Conservation (phyloP, 2,329 filamentous ascomycete species). For the Teratosphaeria zuluensis region DNA sequence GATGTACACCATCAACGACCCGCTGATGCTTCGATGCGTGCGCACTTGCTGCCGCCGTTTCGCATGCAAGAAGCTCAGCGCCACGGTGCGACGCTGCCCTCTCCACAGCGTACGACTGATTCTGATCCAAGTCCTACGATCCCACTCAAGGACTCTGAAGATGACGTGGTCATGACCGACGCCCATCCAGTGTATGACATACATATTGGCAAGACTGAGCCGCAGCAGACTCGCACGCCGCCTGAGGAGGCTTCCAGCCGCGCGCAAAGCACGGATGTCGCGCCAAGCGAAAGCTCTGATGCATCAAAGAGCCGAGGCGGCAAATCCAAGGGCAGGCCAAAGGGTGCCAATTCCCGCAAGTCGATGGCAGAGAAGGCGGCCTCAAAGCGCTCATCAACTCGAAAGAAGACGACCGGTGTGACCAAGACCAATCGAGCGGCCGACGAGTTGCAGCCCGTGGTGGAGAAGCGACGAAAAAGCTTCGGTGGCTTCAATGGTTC, state of each 20-base stretch:
- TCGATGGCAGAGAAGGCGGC: constrained; percentile 27
- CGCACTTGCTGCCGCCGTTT: constrained; percentile 19
- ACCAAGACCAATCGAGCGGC: neutral
- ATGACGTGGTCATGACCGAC: constrained; percentile 1
- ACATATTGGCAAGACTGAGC: constrained; percentile 2
- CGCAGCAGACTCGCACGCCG: constrained; percentile 28
- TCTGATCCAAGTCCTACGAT: constrained; percentile 1
- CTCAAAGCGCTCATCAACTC: constrained; percentile 16
- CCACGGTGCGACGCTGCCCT: constrained; percentile 11
- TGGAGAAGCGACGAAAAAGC: constrained; percentile 16
- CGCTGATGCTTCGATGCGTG: constrained; percentile 8
- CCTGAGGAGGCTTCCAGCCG: constrained; percentile 17
- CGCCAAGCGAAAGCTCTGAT: constrained; percentile 14
- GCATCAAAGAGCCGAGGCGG: constrained; percentile 23
- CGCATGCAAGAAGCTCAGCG: constrained; percentile 9
- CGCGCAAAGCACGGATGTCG: constrained; percentile 16
- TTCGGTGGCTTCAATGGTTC: constrained; percentile 7
- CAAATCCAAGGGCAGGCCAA: constrained; percentile 39
- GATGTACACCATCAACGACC: constrained; percentile 14
- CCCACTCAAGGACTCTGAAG: constrained; percentile 1
- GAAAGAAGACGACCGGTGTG: constrained; percentile 26
- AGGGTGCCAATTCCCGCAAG: constrained; percentile 28
- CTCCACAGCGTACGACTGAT: constrained; percentile 13
- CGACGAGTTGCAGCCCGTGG: neutral
- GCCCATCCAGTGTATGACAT: neutral